Conservation (phyloP, 306 rosid species). For the Castanea mollissima region DNA sequence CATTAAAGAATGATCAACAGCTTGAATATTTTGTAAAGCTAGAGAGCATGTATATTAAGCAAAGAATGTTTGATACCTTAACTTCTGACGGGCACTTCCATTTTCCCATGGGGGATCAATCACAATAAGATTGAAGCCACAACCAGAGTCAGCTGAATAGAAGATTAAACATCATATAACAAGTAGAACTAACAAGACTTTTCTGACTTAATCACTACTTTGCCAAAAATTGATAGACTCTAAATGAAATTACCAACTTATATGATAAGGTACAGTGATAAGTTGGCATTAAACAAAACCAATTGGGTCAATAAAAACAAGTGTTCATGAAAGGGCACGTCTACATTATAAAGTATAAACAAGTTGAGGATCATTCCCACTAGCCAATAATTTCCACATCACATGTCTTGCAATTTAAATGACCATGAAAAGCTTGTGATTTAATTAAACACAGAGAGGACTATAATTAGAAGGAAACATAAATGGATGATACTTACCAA, state of each 20-base stretch:
- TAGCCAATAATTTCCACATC: neutral
- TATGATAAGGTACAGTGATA: neutral
- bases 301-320: neutral
- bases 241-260: neutral
- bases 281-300: neutral
- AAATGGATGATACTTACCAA: neutral
- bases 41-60: neutral
- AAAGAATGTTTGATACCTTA: conserved; percentile 35
- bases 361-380: neutral
- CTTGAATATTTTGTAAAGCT: neutral
- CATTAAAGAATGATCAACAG: neutral
- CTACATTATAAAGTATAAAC: neutral
- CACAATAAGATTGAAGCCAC: conserved; percentile 76
- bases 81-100: conserved; percentile 87
- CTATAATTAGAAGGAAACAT: neutral
- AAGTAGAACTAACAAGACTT: neutral
- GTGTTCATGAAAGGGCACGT: neutral
- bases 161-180: neutral
- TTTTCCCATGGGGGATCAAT: conserved; percentile 98
- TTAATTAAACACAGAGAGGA: neutral
- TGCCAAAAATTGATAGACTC: neutral
- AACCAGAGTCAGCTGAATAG: conserved; percentile 47
- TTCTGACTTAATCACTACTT: neutral
- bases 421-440: neutral
- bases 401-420: neutral